Conservation (phyloP, 2,329 filamentous ascomycete genomes). For the Chaetothyriales sp. region DNA sequence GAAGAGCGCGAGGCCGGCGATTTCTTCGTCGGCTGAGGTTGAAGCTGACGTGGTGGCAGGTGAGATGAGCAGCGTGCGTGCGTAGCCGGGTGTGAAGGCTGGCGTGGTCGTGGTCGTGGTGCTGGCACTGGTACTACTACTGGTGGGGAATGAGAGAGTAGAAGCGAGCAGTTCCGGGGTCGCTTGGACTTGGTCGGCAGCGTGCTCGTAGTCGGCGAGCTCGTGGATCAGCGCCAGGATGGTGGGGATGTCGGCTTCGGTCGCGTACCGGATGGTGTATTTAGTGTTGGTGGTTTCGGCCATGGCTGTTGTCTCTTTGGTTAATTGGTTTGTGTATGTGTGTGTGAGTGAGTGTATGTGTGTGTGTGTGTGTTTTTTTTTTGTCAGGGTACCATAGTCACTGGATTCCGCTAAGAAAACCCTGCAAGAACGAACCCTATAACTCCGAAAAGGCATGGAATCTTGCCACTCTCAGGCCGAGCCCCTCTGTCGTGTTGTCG, state of each 20-base stretch:
- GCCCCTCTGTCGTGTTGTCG: no score
- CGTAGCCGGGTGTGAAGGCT: slow-evolving; percentile 39
- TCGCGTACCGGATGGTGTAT: slow-evolving; percentile 18
- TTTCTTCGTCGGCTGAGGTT: slow-evolving; percentile 20
- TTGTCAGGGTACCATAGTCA: no score
- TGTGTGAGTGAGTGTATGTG: no score
- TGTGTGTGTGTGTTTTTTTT: no score
- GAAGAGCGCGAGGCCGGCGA: slow-evolving; percentile 73
- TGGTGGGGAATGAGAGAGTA: slow-evolving; percentile 64
- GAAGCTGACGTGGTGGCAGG: slow-evolving; percentile 13
- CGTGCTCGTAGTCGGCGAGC: slow-evolving; percentile 78
- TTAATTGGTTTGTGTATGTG: no score
- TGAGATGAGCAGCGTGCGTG: slow-evolving; percentile 60
- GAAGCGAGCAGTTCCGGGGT: slow-evolving; percentile 57
- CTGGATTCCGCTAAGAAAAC: no score
- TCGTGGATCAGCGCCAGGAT: slow-evolving; percentile 74
- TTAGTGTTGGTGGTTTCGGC: slow-evolving; percentile 10
- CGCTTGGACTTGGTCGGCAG: slow-evolving; percentile 58
- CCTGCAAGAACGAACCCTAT: no score
- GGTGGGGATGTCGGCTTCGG: slow-evolving; percentile 54
- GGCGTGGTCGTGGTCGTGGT: background rate
- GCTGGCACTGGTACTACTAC: slow-evolving; percentile 20
- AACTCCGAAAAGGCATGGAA: no score
- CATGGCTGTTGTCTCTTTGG: slow-evolving; percentile 6
- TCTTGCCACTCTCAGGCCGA: no score